Conservation (phyloP, 179 eudicot species). For the Patellifolia procumbens region DNA sequence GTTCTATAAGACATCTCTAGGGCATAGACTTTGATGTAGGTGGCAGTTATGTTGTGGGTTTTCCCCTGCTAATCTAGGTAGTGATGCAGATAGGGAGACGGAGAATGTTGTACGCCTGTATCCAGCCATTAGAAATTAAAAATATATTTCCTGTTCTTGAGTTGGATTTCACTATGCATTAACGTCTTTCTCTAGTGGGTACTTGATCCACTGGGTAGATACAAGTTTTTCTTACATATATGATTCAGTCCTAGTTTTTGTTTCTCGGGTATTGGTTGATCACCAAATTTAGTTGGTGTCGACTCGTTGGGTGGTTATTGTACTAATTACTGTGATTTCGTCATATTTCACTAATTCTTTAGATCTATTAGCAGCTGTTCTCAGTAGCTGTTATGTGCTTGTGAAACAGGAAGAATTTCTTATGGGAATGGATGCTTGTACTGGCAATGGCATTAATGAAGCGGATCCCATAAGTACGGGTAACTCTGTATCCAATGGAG, state of each 20-base stretch:
- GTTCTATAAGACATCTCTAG: not conserved
- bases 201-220: too few relatives aligned
- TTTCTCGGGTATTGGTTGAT: not conserved
- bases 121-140: too few relatives aligned
- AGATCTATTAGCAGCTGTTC: not conserved
- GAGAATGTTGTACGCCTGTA: too few relatives aligned
- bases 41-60: not conserved
- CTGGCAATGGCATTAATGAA: conserved; percentile 15
- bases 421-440: conserved; percentile 32
- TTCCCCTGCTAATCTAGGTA: not conserved
- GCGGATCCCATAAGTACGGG: conserved; percentile 24
- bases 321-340: too few relatives aligned
- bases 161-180: too few relatives aligned
- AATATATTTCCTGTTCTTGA: too few relatives aligned
- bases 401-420: conserved; percentile 6
- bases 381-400: conserved; percentile 9
- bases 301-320: too few relatives aligned
- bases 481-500: conserved; percentile 22
- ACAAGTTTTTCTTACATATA: too few relatives aligned
- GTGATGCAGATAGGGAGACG: too few relatives aligned
- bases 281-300: not conserved
- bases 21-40: not conserved
- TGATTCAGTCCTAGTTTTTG: not conserved
- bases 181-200: too few relatives aligned
- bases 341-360: not conserved